A percentile compares a stretch with the other conserved stretches of the same genome.
Evolutionary conservation across 257 asterid species (phyloP).

Genomic region (Solanum acaule): DNA sequence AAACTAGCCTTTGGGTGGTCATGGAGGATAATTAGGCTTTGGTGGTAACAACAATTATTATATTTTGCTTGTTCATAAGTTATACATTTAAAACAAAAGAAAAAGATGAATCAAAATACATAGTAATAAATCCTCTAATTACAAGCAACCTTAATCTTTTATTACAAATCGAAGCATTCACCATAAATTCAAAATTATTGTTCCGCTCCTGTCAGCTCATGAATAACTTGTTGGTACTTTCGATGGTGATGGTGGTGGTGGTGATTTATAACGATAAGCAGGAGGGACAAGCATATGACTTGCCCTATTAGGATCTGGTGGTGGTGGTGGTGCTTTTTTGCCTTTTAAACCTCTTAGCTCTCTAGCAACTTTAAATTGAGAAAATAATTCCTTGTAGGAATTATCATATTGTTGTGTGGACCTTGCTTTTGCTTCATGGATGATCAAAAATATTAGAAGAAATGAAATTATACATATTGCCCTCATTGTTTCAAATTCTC

Average conservation of each 20-base stretch:
- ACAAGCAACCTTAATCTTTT: too few relatives aligned
- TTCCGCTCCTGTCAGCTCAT: background rate
- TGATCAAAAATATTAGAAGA: too few relatives aligned
- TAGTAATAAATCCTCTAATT: background rate
- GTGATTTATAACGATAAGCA: background rate
- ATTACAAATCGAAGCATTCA: background rate
- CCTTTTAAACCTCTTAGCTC: background rate
- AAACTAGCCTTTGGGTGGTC: background rate
- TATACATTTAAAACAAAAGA: background rate
- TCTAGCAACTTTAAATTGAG: background rate
- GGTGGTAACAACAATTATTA: background rate
- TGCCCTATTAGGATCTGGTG: background rate
- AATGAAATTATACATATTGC: too few relatives aligned
- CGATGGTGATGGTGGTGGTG: background rate
- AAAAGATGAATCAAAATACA: background rate
- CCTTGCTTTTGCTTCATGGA: too few relatives aligned
- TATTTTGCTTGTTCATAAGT: background rate
- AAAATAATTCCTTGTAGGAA: background rate
- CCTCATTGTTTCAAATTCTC: too few relatives aligned
- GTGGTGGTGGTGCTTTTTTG: background rate
- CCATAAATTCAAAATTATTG: background rate
- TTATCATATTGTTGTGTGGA: background rate
- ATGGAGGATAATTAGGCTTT: background rate
- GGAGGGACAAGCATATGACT: background rate
- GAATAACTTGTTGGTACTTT: background rate